Base-by-base conservation (phyloP, 2,329 filamentous ascomycete species). In the Pseudogymnoascus sp. region DNA sequence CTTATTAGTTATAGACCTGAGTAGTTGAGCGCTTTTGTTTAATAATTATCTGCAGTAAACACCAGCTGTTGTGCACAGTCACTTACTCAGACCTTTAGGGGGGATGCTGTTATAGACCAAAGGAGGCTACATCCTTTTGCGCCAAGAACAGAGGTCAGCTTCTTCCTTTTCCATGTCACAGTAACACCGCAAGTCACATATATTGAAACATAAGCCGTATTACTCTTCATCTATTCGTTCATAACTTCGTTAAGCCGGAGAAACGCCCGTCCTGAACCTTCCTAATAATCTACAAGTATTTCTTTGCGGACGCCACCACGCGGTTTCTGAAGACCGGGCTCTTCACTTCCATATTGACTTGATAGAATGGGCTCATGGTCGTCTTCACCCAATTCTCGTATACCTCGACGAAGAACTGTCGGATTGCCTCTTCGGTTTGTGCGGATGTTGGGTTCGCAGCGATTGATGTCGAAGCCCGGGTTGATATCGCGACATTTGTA, bases 331-430 rank as follows among this genome's bases (percentile, higher is more conserved):
- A 99, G 1, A 96, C 82, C 0, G 90, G 88, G 73, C 92, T 97
- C 70, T 81, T 84, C 58, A 99, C 85, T 67, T 89, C 86, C 79
- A 88, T 88, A 65, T 95, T 92, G 60, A 87, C 83, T 59, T 82
- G 80, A 76, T 96, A 97, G 73, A 99, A 99, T 0, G 94, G 94
- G 71, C 85, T 97, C 94, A 99, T 97, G 61, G 92, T 85, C 10
- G 92, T 89, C 80, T 99, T 99, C 65, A 96, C 83, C 86, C 92
- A 99, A 66, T 86, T 90, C 75, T 99, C 94, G 75, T 96, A 97
- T 10, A 96, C 89, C 71, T 99, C 94, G 13, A 82, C 80, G 76
- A 99, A 96, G 76, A 97, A 99, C 74, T 90, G 90, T 71, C 90
- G 85, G 67, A 97, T 89, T 3, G 94, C 92, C 76, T 99, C 94